Base-by-base conservation (phyloP, 1,139 yeast species). In the Sugiyamaella pinicola region DNA sequence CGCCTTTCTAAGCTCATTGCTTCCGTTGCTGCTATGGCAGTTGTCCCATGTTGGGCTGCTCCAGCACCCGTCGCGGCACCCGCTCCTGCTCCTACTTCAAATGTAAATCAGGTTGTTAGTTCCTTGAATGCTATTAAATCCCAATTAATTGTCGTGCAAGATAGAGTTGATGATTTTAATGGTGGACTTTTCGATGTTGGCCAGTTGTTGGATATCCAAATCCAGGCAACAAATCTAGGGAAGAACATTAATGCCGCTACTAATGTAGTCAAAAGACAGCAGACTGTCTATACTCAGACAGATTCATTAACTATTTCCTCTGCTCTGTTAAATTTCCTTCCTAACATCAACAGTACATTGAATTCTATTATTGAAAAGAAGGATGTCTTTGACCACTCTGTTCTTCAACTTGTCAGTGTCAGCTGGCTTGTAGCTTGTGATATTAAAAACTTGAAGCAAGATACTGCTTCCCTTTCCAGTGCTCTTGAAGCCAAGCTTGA, bases 331-430 rank as follows among this genome's bases (percentile, higher is more conserved):
- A 21, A n/a, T 37, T 43, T 58, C 24, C 29, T 58, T 13, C 62
- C 62, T 12, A 18, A 18, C 29, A 58, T 59, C 42, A 51, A 59
- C 41, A 9, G 41, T 7, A 52, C 56, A 24, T 49, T 59, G 22
- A 47, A 41, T 19, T 42, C 51, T 17, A 50, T 59, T 19, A 51
- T 54, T 31, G 53, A 47, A 34, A 59, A 59, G 56, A 59, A 59
- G 51, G 42, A 51, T 17, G 53, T 47, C 28, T 59, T 59, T 39
- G 61, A 59, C 52, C 50, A 57, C 40, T 54, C 61, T 17, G 47
- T 59, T 33, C 54, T 59, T 33, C 55, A 55, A 37, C 21, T 59
- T 13, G 43, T 55, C 34, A 52, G 58, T 28, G 61, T 57, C 28
- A 50, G 60, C 8, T 56, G 53, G 49, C 39, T 59, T 24, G 62